Conservation (phyloP, 768 basidiomycete species). For the Phanerochaete sordida region DNA sequence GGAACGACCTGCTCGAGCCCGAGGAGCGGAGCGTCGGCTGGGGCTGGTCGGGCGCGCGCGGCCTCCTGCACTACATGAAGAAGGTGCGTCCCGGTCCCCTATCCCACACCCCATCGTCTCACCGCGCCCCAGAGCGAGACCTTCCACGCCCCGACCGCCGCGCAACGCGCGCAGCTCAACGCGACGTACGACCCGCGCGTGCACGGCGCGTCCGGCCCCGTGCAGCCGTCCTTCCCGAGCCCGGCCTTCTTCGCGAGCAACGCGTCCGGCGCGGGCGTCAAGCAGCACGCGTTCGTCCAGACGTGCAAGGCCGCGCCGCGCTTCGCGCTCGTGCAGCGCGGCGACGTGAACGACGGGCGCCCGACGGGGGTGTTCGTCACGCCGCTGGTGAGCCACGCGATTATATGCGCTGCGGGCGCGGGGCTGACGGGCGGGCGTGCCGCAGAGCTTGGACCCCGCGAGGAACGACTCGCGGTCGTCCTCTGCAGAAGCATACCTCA, state of each 20-base stretch:
- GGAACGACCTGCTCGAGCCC: constrained; percentile 31
- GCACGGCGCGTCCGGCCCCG: constrained; percentile 27
- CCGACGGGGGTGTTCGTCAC: not conserved
- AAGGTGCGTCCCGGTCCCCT: constrained; percentile 15
- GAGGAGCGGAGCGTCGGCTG: constrained; percentile 23
- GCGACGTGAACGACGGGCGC: not conserved
- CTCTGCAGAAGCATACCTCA: constrained; percentile 50
- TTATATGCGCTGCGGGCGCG: too few relatives aligned
- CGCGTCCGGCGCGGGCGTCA: not conserved
- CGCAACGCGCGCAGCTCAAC: constrained; percentile 1
- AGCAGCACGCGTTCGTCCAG: not conserved
- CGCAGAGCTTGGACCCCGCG: not conserved
- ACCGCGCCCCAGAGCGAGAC: constrained; percentile 1
- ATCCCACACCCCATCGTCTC: not conserved
- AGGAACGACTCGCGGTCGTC: constrained; percentile 40
- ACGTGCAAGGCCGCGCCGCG: not conserved
- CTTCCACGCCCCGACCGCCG: constrained; percentile 8
- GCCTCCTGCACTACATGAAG: constrained; percentile 28
- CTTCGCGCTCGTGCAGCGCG: not conserved
- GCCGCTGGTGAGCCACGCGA: not conserved
- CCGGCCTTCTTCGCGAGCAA: not conserved
- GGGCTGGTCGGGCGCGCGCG: constrained; percentile 23
- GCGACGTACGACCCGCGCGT: constrained; percentile 17
- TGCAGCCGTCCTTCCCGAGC: constrained; percentile 11
- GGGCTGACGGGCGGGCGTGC: too few relatives aligned